Conservation (phyloP, 202 grass and related monocot species). For the Elaeis oleifera region DNA sequence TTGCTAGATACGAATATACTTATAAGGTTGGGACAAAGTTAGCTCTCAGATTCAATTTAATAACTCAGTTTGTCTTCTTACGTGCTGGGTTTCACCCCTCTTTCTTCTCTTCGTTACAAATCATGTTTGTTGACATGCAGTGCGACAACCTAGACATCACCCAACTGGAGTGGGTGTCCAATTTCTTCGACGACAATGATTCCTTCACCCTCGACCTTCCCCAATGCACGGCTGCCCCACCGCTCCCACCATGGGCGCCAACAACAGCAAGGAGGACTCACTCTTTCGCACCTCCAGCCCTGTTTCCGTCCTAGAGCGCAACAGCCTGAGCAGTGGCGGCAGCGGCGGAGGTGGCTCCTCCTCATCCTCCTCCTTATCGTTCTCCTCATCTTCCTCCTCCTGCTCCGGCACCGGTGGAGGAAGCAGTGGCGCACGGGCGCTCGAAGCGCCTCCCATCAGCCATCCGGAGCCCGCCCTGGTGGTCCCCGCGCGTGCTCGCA, state of each 20-base stretch:
- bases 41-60: too few relatives aligned
- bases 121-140: conserved; percentile 29
- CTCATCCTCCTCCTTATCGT: conserved; percentile 45
- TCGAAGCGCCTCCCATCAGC: background rate
- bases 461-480: conserved; percentile 39
- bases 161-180: conserved; percentile 81
- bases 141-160: conserved; percentile 65
- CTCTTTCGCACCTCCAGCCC: conserved; percentile 81
- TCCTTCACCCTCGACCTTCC: conserved; percentile 49
- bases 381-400: conserved; percentile 65
- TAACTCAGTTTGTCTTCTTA: too few relatives aligned
- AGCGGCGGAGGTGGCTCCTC: conserved; percentile 11
- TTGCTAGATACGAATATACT: too few relatives aligned
- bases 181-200: conserved; percentile 61
- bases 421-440: conserved; percentile 38
- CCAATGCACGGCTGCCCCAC: conserved; percentile 12
- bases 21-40: too few relatives aligned
- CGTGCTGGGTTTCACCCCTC: too few relatives aligned
- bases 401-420: conserved; percentile 41
- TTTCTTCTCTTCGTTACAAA: too few relatives aligned
- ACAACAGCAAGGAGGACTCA: conserved; percentile 28
- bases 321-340: conserved; percentile 27
- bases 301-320: conserved; percentile 68
- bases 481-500: conserved; percentile 63
- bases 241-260: conserved; percentile 10